Percentiles rank a stretch among this genome's conserved stretches.
Conservation (phyloP, 495 filamentous ascomycete genomes). For the Tuber indicum region DNA sequence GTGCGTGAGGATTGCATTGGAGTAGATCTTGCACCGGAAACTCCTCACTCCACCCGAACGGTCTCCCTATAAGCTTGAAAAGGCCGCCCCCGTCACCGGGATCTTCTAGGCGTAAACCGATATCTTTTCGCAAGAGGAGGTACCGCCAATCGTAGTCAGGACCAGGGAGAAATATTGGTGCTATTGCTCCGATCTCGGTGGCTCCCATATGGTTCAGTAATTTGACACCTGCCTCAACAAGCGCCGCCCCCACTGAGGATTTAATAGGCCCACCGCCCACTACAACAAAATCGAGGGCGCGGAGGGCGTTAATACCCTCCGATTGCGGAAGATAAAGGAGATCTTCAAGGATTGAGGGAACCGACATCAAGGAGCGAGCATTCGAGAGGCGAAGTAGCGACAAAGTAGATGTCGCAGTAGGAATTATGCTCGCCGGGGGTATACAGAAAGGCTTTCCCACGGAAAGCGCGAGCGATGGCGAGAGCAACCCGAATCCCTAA, state of each 20-base stretch:
- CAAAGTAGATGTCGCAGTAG: constrained; percentile 39
- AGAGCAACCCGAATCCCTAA: constrained; percentile 46
- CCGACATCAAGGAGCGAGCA: constrained; percentile 46
- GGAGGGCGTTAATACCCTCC: constrained; percentile 38
- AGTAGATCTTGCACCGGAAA: constrained; percentile 56
- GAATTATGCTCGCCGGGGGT: constrained; percentile 40
- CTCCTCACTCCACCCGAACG: constrained; percentile 53
- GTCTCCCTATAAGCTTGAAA: constrained; percentile 54
- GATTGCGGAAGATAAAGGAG: constrained; percentile 38
- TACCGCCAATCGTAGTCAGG: constrained; percentile 55
- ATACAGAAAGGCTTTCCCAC: constrained; percentile 46
- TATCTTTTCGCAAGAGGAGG: constrained; percentile 47
- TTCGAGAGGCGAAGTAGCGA: constrained; percentile 36
- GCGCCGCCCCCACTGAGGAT: constrained; percentile 47
- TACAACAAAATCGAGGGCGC: constrained; percentile 45
- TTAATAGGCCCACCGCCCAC: constrained; percentile 46
- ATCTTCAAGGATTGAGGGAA: constrained; percentile 49
- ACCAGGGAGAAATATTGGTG: constrained; percentile 37
- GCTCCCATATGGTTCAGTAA: constrained; percentile 53
- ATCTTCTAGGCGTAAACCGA: constrained; percentile 28
- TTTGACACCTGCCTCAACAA: constrained; percentile 50
- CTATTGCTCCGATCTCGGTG: constrained; percentile 54
- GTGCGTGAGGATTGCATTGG: constrained; percentile 48
- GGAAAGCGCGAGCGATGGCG: constrained; percentile 44
- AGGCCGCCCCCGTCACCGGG: constrained; percentile 44